phyloP scores from a whole-genome alignment of 805 yeast species.

The Suhomyces tanzawaensis region DNA sequence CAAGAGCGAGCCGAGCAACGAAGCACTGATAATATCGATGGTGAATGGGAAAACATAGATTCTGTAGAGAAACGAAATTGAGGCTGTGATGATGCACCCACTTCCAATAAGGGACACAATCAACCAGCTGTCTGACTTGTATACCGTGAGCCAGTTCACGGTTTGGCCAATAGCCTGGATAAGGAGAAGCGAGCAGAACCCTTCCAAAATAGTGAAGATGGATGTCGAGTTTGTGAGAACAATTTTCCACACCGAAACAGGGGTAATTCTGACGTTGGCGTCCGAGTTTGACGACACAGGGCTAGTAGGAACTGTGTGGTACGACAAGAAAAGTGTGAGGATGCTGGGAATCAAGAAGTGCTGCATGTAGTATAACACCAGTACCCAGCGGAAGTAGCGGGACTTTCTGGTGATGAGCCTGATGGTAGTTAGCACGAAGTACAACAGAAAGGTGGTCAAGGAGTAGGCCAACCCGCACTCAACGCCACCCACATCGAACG shows the following conservation, averaged over 20 bases:
- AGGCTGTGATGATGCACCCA: conserved; percentile 71
- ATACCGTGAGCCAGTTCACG: conserved; percentile 60
- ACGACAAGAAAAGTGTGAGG: conserved; percentile 62
- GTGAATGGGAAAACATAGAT: conserved; percentile 77
- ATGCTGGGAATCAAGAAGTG: conserved; percentile 81
- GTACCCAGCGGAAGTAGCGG: conserved; percentile 43
- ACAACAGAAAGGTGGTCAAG: conserved; percentile 54
- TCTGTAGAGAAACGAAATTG: conserved; percentile 75
- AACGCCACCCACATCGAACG: conserved; percentile 91
- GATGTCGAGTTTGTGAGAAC: conserved; percentile 81
- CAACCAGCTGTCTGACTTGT: conserved; percentile 73
- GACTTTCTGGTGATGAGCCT: conserved; percentile 51
- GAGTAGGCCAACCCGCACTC: conserved; percentile 87
- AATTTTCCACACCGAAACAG: conserved; percentile 66
- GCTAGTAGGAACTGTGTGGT: conserved; percentile 32
- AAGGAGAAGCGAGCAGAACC: conserved; percentile 86
- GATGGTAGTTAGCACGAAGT: conserved; percentile 70
- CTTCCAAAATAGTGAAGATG: conserved; percentile 84
- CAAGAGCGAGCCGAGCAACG: conserved; percentile 80
- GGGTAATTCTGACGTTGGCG: not conserved
- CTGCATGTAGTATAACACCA: conserved; percentile 70
- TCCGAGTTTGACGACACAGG: conserved; percentile 20
- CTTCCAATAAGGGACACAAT: conserved; percentile 68
- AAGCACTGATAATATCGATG: conserved; percentile 70
- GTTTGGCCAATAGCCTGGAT: conserved; percentile 91